Conservation (phyloP, 1,284 basidiomycete genomes). For the Stereum hirsutum region DNA sequence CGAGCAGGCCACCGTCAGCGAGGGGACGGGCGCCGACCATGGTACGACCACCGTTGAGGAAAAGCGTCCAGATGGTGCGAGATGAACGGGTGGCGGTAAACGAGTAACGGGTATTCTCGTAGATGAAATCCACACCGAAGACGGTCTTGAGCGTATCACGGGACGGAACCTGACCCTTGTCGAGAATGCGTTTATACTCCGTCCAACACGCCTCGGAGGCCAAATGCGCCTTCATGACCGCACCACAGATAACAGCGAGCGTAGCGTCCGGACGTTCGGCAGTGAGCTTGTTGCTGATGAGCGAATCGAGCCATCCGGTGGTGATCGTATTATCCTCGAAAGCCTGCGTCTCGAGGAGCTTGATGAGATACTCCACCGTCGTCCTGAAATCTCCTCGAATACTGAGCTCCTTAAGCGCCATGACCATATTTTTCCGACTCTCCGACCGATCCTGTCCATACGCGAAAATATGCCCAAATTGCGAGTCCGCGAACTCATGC, state of each 20-base stretch:
- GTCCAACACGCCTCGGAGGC: conserved; percentile 84
- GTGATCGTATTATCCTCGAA: conserved; percentile 98
- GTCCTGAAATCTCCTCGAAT: conserved; percentile 99
- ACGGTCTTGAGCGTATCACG: conserved; percentile 95
- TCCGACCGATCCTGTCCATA: conserved; percentile 96
- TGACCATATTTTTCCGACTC: conserved; percentile 98
- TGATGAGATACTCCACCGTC: conserved; percentile 98
- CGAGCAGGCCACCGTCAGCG: conserved; percentile 91
- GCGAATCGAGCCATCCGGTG: conserved; percentile 96
- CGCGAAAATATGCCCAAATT: conserved; percentile 99
- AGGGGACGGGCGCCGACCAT: conserved; percentile 86
- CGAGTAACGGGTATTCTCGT: conserved; percentile 93
- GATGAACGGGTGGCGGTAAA: conserved; percentile 95
- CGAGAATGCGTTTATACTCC: conserved; percentile 93
- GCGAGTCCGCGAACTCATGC: conserved; percentile 97
- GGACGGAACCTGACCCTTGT: conserved; percentile 97
- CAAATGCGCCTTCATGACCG: conserved; percentile 93
- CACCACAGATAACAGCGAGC: conserved; percentile 93
- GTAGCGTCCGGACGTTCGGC: conserved; percentile 92
- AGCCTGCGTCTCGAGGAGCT: conserved; percentile 91
- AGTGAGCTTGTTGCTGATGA: conserved; percentile 94
- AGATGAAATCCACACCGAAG: conserved; percentile 97
- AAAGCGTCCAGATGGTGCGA: conserved; percentile 84
- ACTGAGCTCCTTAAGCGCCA: conserved; percentile 96
- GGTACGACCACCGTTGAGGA: conserved; percentile 91